Percentiles rank a stretch among this genome's conserved stretches.
Conservation (phyloP, 345 rosid genomes). For the Salix exigua region DNA sequence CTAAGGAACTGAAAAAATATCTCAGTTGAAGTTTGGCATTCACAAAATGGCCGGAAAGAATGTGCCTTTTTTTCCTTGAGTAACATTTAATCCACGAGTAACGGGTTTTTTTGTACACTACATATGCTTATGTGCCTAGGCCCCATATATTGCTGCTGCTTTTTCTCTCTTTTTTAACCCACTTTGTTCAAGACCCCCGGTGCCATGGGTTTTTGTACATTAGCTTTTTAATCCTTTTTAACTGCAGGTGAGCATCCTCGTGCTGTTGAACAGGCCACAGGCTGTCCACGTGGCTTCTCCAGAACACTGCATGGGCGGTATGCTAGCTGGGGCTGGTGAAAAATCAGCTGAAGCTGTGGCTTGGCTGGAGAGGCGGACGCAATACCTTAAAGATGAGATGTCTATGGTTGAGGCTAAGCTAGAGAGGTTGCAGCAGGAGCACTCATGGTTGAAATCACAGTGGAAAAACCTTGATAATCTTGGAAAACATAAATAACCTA, state of each 20-base stretch:
- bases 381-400: constrained; percentile 73
- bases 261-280: constrained; percentile 64
- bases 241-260: constrained; percentile 67
- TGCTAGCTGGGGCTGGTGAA: constrained; percentile 23
- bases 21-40: neutral
- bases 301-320: constrained; percentile 26
- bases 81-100: too few relatives aligned
- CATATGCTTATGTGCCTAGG: neutral
- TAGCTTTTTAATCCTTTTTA: neutral
- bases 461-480: constrained; percentile 43
- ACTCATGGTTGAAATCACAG: constrained; percentile 49
- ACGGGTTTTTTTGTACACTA: neutral
- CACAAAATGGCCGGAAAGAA: neutral
- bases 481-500: neutral
- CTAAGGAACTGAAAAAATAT: neutral
- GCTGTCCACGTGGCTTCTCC: constrained; percentile 38
- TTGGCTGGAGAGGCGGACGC: constrained; percentile 73
- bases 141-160: neutral
- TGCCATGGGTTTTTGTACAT: too few relatives aligned
- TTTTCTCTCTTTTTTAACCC: too few relatives aligned
- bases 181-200: too few relatives aligned
- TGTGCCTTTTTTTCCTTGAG: neutral
- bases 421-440: constrained; percentile 67
- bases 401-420: constrained; percentile 66
- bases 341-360: constrained; percentile 43